Evolutionary conservation across 306 rosid species (phyloP), one percentile per base, ranked within the genome.

Genomic region (Purshia tridentata): DNA sequence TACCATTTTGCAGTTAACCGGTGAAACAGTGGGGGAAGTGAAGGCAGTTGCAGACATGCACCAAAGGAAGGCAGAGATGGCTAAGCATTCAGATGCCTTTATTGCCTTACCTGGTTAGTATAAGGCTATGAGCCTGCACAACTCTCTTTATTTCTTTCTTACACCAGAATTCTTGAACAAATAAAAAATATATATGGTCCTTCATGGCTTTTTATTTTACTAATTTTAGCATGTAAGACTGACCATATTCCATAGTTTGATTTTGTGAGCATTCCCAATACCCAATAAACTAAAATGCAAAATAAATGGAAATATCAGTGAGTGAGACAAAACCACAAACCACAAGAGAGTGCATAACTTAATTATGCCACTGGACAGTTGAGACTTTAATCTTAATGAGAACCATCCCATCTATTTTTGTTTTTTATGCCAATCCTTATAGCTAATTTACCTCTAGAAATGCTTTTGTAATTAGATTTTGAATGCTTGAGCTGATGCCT

Each of bases 51-150:
- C 97, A 70, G 99, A 87, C 80, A 94, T 94, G 97, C 99, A 94
- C 72, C 96, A 91, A 87, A 89, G 99, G 78, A 94, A 94, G 80
- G 99, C 97, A 77, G 99, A 94, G 88, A 94, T 94, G 99, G 95
- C 97, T 61, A 86, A 73, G 91, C 99, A 91, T 80, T 94, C 97
- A 29, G 99, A 94, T 85, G 99, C 99, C 70, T 94, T 94, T 84
- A 94, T 94, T 83, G 99, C 97, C 81, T 86, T 94, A 80, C 99
- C 99, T 80, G 99, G 99, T 94, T 86, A 72, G 84, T 80, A 23
- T 65, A 57, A 74, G 70, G 79, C 29, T 23, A 23, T 23, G 2
- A 23, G 29, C 63, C 75, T 75, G 53, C 67, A 69, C 71, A 55
- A 50, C 19, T 63, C 48, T 20, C 74, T 60, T 63, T 50, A 35